Evolutionary conservation across 306 rosid genomes (phyloP), one percentile per base, ranked within the genome.

Genomic region (Hylodesmum podocarpum): DNA sequence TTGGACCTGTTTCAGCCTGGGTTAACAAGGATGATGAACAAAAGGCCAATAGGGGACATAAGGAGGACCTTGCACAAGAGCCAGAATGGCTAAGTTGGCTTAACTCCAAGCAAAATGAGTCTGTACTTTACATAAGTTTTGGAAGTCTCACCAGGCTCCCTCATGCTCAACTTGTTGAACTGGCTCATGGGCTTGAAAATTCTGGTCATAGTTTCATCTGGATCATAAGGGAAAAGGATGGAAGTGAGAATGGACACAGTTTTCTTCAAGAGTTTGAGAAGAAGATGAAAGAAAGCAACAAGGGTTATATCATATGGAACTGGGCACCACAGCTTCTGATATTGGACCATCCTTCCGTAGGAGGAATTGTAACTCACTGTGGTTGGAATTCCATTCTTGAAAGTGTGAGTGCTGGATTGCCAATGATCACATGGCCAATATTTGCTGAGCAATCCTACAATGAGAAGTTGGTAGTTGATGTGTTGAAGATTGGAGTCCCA

Each of bases 1-100:
- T 75, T 33, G 84, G 84, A 67, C 84, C 84, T 46, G 76, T 80
- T 66, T 57, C 84, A 34, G 25, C 49, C 0, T 80, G 80, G 80
- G 34, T 57, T 57, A 58, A 74, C 57, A 72, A 4, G 18, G 50
- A 8, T 41, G 29, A 27, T 25, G 77, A 1, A 36, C 5, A 37
- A 22, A 53, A 62, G 37, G 69, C 70, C 14, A 43, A 34, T 3
- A 49, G 22, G 55, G 80, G 44, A 51, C 73, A 78, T 15, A 70
- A 12, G 6, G 27, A 33, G 25, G 77, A 34, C 2, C 12, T 46
- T 39, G 57, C 4, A 28, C 22, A 28, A 50, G 74, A 64, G 5
- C 24, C 79, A 19, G 37, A 65, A 8, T 72, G 55, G 83, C 16
- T 80, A 10, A 80, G 40, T 6, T 80, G 83, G 83, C 83, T 80